A percentile compares a stretch with the other conserved stretches of the same genome.
Evolutionary conservation across 257 asterid species (phyloP).

Genomic region (Nicotiana tabacum): DNA sequence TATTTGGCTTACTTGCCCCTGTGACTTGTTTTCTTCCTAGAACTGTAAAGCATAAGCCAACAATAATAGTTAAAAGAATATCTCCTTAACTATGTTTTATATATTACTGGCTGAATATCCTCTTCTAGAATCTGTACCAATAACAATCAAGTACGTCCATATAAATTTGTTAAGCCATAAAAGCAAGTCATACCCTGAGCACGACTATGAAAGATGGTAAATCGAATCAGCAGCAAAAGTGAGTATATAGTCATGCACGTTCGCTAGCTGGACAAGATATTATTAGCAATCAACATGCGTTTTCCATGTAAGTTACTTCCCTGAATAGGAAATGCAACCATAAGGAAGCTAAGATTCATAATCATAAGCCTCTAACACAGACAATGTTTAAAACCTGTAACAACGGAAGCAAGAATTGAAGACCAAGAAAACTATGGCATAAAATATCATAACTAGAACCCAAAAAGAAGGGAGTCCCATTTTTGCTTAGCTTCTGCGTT

Average conservation of each 20-base stretch:
- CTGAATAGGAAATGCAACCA: not conserved
- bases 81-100: slow-evolving; percentile 11
- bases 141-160: not conserved
- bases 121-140: slow-evolving; percentile 45
- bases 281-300: not conserved
- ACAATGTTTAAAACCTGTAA: not conserved
- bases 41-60: too few relatives aligned
- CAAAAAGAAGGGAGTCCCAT: too few relatives aligned
- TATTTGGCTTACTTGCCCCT: too few relatives aligned
- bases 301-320: not conserved
- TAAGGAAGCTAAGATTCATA: not conserved
- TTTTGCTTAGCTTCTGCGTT: too few relatives aligned
- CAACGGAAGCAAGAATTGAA: not conserved
- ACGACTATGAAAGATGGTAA: not conserved
- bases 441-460: not conserved
- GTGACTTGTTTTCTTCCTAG: too few relatives aligned
- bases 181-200: slow-evolving; percentile 6
- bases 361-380: not conserved
- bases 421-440: not conserved
- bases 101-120: slow-evolving; percentile 57
- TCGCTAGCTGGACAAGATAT: not conserved
- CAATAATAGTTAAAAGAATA: too few relatives aligned
- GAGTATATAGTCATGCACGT: not conserved
- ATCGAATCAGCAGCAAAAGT: not conserved
- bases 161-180: not conserved